These are phyloP conservation scores for Trametes meyenii DNA, from an alignment of 768 basidiomycete genomes.

Conservation along the genomic window DNA sequence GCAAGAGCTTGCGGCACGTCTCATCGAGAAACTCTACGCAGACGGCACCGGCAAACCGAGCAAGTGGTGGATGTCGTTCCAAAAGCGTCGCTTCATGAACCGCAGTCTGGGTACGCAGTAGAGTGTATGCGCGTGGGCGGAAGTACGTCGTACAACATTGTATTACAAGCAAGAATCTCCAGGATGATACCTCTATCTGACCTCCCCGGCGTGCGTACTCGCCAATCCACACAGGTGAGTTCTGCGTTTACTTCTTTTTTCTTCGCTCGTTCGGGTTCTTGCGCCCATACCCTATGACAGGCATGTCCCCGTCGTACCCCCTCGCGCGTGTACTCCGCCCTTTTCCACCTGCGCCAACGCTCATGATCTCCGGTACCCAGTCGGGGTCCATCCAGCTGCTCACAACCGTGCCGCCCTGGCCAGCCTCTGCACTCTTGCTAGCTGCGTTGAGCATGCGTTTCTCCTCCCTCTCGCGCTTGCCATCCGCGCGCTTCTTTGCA, in stretches of 20 bases:
- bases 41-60: conserved; percentile 94
- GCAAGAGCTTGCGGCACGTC: conserved; percentile 85
- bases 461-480: conserved; percentile 78
- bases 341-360: conserved; percentile 68
- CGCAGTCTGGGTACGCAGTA: conserved; percentile 74
- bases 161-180: conserved; percentile 26
- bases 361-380: conserved; percentile 85
- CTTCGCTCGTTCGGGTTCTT: conserved; percentile 88
- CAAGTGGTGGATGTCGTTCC: conserved; percentile 99
- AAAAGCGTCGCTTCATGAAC: conserved; percentile 96
- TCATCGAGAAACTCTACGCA: conserved; percentile 88
- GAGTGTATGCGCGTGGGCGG: conserved; percentile 7
- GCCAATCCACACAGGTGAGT: neutral
- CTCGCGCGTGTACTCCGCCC: conserved; percentile 55
- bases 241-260: conserved; percentile 47
- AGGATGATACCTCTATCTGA: conserved; percentile 22
- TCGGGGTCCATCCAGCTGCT: conserved; percentile 96
- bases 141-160: conserved; percentile 28
- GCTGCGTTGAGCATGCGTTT: conserved; percentile 67
- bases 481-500: conserved; percentile 77
- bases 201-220: neutral
- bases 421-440: conserved; percentile 45
- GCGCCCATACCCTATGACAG: conserved; percentile 82
- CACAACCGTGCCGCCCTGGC: conserved; percentile 52
- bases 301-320: conserved; percentile 70